Evolutionary conservation across 1,139 yeast species (phyloP).

Genomic region (Suhomyces taliae): DNA sequence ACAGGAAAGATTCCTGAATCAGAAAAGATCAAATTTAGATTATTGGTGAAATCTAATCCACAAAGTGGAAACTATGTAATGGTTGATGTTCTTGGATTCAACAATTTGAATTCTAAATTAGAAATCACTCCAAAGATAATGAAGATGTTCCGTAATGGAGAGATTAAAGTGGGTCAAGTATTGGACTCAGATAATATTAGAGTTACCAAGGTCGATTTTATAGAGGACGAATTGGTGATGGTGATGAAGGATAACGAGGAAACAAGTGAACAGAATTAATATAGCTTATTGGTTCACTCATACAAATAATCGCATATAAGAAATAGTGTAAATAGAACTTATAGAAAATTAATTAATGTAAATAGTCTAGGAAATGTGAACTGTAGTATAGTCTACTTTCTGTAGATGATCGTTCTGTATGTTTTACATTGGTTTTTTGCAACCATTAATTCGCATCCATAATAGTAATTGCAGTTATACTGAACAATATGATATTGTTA

Average conservation of each 20-base stretch:
- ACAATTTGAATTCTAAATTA: constrained; percentile 25
- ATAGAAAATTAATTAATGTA: too few relatives aligned
- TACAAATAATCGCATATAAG: not conserved
- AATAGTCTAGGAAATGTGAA: too few relatives aligned
- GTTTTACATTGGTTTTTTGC: too few relatives aligned
- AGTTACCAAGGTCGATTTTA: constrained; percentile 30
- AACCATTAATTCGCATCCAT: too few relatives aligned
- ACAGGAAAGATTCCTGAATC: constrained; percentile 15
- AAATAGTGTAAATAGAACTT: not conserved
- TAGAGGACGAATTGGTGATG: constrained; percentile 34
- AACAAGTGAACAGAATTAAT: not conserved
- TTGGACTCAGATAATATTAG: constrained; percentile 20
- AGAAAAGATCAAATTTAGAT: constrained; percentile 24
- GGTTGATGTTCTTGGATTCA: constrained; percentile 31
- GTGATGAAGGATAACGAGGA: constrained; percentile 3
- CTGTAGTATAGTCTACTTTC: too few relatives aligned
- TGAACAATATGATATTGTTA: too few relatives aligned
- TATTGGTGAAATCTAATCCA: constrained; percentile 30
- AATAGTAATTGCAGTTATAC: too few relatives aligned
- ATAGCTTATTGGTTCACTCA: too few relatives aligned
- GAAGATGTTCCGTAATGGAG: constrained; percentile 20
- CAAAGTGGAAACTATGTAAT: constrained; percentile 24
- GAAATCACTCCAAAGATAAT: constrained; percentile 22
- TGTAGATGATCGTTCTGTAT: too few relatives aligned
- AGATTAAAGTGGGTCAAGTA: constrained; percentile 24